These are phyloP conservation scores for Wickerhamiella azymoides DNA, from an alignment of 805 yeast genomes.

Conservation along the genomic window DNA sequence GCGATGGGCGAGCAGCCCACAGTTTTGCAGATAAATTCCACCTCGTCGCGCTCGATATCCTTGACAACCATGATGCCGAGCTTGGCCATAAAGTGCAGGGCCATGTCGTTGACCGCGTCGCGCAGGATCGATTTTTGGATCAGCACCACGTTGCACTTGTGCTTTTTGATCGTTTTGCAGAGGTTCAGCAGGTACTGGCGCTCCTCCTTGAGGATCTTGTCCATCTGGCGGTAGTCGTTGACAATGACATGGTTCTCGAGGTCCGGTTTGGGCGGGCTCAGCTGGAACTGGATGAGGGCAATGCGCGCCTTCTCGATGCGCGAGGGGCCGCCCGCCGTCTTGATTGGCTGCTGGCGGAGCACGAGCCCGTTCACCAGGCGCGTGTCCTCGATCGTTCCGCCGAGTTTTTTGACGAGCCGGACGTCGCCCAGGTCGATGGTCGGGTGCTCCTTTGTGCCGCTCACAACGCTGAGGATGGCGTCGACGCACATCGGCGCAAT, in stretches of 20 bases:
- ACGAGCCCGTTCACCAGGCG: conserved; percentile 80
- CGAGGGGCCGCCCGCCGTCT: conserved; percentile 88
- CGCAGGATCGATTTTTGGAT: conserved; percentile 88
- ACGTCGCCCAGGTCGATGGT: conserved; percentile 79
- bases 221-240: conserved; percentile 98
- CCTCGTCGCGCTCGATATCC: conserved; percentile 92
- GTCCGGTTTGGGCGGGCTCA: conserved; percentile 94
- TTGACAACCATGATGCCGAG: conserved; percentile 86
- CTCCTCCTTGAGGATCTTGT: conserved; percentile 93
- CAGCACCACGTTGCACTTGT: conserved; percentile 84
- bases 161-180: conserved; percentile 91
- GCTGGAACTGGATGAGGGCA: conserved; percentile 83
- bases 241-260: conserved; percentile 96
- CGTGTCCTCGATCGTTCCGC: conserved; percentile 96
- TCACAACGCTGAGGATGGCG: conserved; percentile 67
- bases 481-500: conserved; percentile 92
- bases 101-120: conserved; percentile 89
- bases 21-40: conserved; percentile 76
- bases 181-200: conserved; percentile 88
- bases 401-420: conserved; percentile 81
- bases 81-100: conserved; percentile 87
- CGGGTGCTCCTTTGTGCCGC: conserved; percentile 40
- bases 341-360: conserved; percentile 77
- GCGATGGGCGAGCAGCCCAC: conserved; percentile 94
- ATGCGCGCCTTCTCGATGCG: conserved; percentile 88